Conservation (phyloP, 345 rosid genomes). For the Dimocarpus longan region DNA sequence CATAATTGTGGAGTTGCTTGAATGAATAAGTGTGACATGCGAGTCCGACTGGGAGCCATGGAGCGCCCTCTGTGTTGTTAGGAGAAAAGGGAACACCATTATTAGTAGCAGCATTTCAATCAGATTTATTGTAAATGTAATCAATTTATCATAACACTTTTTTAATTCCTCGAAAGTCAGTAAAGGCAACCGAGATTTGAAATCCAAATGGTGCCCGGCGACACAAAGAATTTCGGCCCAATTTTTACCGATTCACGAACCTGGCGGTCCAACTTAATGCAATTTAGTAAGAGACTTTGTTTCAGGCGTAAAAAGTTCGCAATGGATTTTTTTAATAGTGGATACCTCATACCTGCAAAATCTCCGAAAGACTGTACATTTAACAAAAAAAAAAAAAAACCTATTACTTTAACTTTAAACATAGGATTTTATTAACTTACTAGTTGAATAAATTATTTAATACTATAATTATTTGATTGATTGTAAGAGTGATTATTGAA, state of each 20-base stretch:
- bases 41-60: slow-evolving; percentile 11
- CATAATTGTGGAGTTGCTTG: slow-evolving; percentile 13
- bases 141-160: no score
- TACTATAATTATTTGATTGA: no score
- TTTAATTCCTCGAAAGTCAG: background rate
- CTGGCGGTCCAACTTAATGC: background rate
- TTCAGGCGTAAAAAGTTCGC: background rate
- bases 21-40: background rate
- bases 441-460: no score
- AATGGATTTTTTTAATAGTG: no score
- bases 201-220: background rate
- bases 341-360: no score
- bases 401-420: no score
- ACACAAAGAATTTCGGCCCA: background rate
- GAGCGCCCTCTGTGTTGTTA: background rate
- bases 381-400: no score
- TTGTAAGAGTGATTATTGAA: no score
- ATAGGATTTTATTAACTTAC: no score
- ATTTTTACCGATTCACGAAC: background rate
- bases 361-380: no score
- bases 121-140: background rate
- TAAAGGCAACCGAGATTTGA: slow-evolving; percentile 13
- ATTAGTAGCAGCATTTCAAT: background rate
- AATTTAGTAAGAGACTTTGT: background rate
- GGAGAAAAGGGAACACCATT: slow-evolving; percentile 9